These are phyloP conservation scores for Symbiodinium pilosum DNA, from an alignment of 73 alveolate species.

Conservation along the genomic window DNA sequence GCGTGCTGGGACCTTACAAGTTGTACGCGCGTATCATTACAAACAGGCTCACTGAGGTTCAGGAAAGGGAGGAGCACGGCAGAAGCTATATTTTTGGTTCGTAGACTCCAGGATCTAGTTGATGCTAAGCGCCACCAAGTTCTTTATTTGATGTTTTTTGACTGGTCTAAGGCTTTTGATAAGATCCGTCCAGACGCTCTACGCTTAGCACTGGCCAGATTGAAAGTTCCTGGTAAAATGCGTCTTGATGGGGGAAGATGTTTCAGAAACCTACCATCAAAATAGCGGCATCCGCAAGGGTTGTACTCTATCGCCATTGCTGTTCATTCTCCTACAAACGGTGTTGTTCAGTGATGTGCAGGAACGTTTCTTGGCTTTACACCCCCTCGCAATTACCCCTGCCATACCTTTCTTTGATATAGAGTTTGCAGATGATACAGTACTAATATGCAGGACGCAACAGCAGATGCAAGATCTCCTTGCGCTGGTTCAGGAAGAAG, in stretches of 20 bases:
- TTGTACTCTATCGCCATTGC: not conserved
- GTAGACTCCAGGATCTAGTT: conserved; percentile 5
- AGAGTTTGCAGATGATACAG: conserved; percentile 45
- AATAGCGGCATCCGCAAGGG: conserved; percentile 29
- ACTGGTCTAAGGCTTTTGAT: conserved; percentile 26
- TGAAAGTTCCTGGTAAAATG: not conserved
- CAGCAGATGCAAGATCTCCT: conserved; percentile 5
- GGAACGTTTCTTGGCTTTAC: not conserved
- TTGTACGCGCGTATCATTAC: not conserved
- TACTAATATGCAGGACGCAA: not conserved
- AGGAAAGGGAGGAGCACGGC: not conserved
- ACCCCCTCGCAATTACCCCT: conserved; percentile 33
- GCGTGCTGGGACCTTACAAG: not conserved
- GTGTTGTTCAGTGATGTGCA: conserved; percentile 45
- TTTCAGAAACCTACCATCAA: not conserved
- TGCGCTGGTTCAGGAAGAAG: not conserved
- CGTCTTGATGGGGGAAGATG: not conserved
- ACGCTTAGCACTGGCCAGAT: not conserved
- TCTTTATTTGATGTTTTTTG: not conserved
- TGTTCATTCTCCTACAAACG: conserved; percentile 22
- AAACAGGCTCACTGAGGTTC: not conserved
- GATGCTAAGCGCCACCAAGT: not conserved
- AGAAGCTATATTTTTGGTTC: not conserved
- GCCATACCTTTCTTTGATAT: conserved; percentile 6
- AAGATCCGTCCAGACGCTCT: not conserved